Base-by-base conservation (phyloP, 768 basidiomycete genomes). In the Amanita pallidorosea region DNA sequence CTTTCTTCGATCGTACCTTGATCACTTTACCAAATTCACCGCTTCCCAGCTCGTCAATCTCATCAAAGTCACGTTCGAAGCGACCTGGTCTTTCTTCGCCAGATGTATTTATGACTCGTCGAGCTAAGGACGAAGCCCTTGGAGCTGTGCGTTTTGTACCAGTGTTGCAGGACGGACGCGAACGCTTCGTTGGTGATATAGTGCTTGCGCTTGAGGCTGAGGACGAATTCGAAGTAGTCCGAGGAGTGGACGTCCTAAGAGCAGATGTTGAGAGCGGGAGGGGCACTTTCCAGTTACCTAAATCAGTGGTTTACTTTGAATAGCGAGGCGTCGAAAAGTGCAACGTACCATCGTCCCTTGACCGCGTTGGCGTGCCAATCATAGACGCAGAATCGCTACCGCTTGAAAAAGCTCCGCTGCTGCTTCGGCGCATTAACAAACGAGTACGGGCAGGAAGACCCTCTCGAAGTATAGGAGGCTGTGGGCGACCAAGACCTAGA, bases 1-100 rank as follows among this genome's bases (percentile, higher is more conserved):
- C 67, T 54, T 68, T 72, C 68, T 91, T 89, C 62, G 73, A 70
- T 50, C 76, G 77, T 38, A 85, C 89, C 67, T 87, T 89, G 68
- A 91, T 85, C 17, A 92, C 95, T 60, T 85, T 85, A 22, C 93
- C 93, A 66, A 97, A 98, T 62, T 91, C 90, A 12, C 95, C 95
- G 47, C 83, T 84, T 5, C 95, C 95, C 9, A 97, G 72, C 59
- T 83, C 79, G 51, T 87, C 85, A 37, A 91, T 68, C 58, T 88
- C 80, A 7, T 80, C 71, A 61, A 93, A 97, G 40, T 89, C 81
- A 54, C 76, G 80, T 61, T 88, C 86, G 54, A 95, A 92, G 45
- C 77, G 76, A 17, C 85, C 81, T 7, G 73, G 67, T 49, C 75
- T 73, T 49, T 77, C 76, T 44, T 80, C 74, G 46, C 64, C 61